Conservation (phyloP, 2,329 filamentous ascomycete species). For the Blastomyces parvus region DNA sequence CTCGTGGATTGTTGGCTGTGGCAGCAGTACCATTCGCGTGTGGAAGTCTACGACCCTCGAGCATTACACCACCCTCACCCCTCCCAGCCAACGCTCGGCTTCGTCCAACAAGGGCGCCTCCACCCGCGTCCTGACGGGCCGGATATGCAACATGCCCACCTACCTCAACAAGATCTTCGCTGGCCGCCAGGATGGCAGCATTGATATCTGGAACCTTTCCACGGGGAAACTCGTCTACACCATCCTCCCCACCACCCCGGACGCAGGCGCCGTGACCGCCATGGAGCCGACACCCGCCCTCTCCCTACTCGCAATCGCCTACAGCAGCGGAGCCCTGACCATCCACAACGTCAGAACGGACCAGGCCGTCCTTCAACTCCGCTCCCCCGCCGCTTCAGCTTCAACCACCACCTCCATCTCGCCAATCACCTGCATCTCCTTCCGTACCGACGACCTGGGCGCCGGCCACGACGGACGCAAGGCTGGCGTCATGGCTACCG, state of each 20-base stretch:
- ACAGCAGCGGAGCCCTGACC: slow-evolving; percentile 65
- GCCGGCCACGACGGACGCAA: slow-evolving; percentile 78
- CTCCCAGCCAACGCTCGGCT: slow-evolving; percentile 45
- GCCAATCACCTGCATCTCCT: slow-evolving; percentile 72
- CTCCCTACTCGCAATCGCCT: slow-evolving; percentile 78
- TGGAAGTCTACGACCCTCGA: slow-evolving; percentile 79
- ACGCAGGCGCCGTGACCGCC: slow-evolving; percentile 74
- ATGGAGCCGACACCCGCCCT: slow-evolving; percentile 75
- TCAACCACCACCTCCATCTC: slow-evolving; percentile 33
- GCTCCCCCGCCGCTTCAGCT: slow-evolving; percentile 47
- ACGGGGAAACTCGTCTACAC: slow-evolving; percentile 87
- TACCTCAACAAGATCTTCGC: slow-evolving; percentile 94
- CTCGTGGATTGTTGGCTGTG: slow-evolving; percentile 79
- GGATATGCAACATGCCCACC: slow-evolving; percentile 80
- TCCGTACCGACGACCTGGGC: slow-evolving; percentile 79
- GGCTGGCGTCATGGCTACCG: slow-evolving; percentile 89
- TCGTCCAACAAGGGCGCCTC: slow-evolving; percentile 18
- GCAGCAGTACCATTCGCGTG: slow-evolving; percentile 66
- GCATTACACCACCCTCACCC: slow-evolving; percentile 74
- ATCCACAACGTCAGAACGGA: slow-evolving; percentile 78
- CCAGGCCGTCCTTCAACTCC: slow-evolving; percentile 59
- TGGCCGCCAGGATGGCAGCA: slow-evolving; percentile 73
- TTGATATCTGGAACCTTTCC: slow-evolving; percentile 96
- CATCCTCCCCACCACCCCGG: slow-evolving; percentile 63
- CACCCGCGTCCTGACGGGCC: slow-evolving; percentile 64